Base-by-base conservation (phyloP, 352 stramenopile species). In the Globisporangium canariense region DNA sequence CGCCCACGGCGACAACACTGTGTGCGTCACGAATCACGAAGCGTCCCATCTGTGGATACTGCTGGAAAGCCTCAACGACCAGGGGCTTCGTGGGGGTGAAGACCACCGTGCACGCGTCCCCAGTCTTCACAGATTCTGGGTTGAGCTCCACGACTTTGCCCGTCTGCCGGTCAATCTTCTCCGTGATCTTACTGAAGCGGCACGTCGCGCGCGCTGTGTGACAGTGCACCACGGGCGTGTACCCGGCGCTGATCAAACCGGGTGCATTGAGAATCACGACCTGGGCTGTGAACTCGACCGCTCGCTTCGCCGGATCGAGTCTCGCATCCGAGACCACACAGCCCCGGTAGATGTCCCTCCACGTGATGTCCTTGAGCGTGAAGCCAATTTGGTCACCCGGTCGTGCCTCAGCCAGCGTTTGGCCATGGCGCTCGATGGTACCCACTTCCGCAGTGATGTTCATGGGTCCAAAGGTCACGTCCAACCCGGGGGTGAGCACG, bases 1-100 rank as follows among this genome's bases (percentile, higher is more conserved):
- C 90, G 77, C 97, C 97, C 47, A 99, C 96, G 50, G 96, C 97
- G 47, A 99, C 96, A 38, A 96, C 99, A 76, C 97, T 89, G 69
- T 89, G 78, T 94, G 98, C 98, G 76, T 99, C 97, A 76, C 97
- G 93, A 58, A 99, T 94, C 56, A 91, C 93, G 78, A 99, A 99
- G 72, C 97, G 86, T 4, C 77, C 97, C 14, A 99, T 84, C 49
- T 96, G 83, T 25, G 98, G 97, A 84, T 98, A 99, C 57, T 99
- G 93, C 47, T 78, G 79, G 79, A 99, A 99, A 34, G 87, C 82
- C 81, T 99, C 98, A 8, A 99, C 92, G 68, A 88, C 98, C 64
- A 99, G 81, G 52, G 89, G 89, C 71, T 98, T 98, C 36, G 79
- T 91, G 10, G 98, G 97, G 66, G 93, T 84, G 22, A 99, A 68